These are phyloP conservation scores for Thielaviopsis ethacetica DNA, from an alignment of 2,329 filamentous ascomycete genomes.

Conservation along the genomic window DNA sequence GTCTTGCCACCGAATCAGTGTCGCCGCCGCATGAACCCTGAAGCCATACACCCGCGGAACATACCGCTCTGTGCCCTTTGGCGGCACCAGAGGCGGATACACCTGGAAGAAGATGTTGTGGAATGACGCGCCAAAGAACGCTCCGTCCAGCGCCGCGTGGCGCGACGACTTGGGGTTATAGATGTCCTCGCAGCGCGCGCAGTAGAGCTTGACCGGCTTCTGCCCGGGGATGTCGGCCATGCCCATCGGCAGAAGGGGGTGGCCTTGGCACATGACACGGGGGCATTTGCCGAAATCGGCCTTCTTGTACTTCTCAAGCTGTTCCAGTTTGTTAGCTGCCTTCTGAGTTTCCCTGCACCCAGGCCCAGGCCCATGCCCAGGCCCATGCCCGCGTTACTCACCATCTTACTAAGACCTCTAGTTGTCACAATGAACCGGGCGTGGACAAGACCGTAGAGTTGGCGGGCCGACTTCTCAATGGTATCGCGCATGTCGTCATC, in stretches of 20 bases:
- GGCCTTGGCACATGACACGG: constrained; percentile 83
- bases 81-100: constrained; percentile 75
- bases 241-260: constrained; percentile 88
- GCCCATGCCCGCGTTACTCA: constrained; percentile 25
- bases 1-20: constrained; percentile 83
- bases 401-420: constrained; percentile 88
- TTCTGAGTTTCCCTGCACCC: too few species aligned
- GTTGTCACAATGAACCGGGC: constrained; percentile 96
- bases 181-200: constrained; percentile 88
- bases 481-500: constrained; percentile 97
- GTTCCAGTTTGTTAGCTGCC: not conserved
- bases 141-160: constrained; percentile 87
- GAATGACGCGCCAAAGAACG: constrained; percentile 96
- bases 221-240: constrained; percentile 75
- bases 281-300: constrained; percentile 96
- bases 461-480: constrained; percentile 91
- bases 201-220: constrained; percentile 93
- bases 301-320: constrained; percentile 99
- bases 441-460: constrained; percentile 91
- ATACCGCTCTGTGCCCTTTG: constrained; percentile 74
- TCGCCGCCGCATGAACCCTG: constrained; percentile 79
- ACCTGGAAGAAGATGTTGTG: constrained; percentile 99
- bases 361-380: too few species aligned
- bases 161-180: constrained; percentile 98
- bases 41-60: constrained; percentile 88